Conservation (phyloP, 2,329 filamentous ascomycete species). For the Aspergillus vadensis region DNA sequence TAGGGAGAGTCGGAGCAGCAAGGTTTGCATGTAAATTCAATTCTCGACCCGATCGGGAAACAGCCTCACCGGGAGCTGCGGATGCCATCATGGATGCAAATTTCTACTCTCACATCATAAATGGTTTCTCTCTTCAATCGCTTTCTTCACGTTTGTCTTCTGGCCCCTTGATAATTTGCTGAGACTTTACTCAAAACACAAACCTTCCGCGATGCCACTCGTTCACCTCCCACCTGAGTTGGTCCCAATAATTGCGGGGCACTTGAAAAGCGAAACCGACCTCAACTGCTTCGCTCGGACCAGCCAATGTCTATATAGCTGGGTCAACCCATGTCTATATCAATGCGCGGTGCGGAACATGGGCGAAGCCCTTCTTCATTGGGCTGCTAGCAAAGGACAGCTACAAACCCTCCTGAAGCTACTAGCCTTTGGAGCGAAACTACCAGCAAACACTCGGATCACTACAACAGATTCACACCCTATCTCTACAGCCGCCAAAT, state of each 20-base stretch:
- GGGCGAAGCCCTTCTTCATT: not conserved
- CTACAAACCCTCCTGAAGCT: not conserved
- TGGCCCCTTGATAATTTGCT: too few species aligned
- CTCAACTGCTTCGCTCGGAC: not conserved
- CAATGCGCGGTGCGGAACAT: not conserved
- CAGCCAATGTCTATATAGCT: not conserved
- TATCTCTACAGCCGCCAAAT: not conserved
- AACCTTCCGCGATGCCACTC: not conserved
- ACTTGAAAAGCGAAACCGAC: not conserved
- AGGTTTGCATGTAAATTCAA: too few species aligned
- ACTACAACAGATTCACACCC: not conserved
- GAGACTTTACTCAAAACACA: not conserved
- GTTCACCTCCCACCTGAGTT: not conserved
- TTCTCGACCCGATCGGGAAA: too few species aligned
- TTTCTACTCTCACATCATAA: too few species aligned
- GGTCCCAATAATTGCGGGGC: not conserved
- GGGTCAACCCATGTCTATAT: not conserved
- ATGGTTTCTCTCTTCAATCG: not conserved
- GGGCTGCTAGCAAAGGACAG: not conserved
- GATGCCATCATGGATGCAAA: too few species aligned
- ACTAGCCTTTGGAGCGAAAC: not conserved
- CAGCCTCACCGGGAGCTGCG: too few species aligned
- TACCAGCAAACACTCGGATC: not conserved
- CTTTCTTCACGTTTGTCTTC: too few species aligned
- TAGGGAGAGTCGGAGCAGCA: not conserved